Base-by-base conservation (phyloP, 768 basidiomycete genomes). In the Termitomyces titanicus region DNA sequence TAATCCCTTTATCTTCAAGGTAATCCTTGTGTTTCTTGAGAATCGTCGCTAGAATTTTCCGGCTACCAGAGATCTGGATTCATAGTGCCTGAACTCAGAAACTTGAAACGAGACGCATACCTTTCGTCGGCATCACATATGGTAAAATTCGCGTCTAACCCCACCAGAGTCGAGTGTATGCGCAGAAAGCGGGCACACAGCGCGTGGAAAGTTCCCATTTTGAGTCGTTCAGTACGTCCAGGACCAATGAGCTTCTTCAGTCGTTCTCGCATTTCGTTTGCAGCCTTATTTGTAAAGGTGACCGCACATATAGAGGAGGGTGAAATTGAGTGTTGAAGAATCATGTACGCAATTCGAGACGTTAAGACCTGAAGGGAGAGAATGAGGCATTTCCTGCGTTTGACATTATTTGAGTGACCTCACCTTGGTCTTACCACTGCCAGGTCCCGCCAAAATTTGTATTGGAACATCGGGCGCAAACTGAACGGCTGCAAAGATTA, bases 221-320 rank as follows among this genome's bases (percentile, higher is more conserved):
- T 77, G 22, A 94, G 73, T 37, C 76, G 70, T 11, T 73, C 69
- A 0, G 84, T 85, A 2, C 63, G 64, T 25, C 79, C 68, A 37
- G 81, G 78, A 4, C 92, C 92, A 34, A 96, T 77, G 3, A 94
- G 70, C 56, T 79, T 81, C 18, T 72, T 70, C 29, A 96, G 72
- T 3, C 93, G 78, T 48, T 82, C 77, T 50, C 81, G 78, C 91
- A 94, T 93, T 72, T 94, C 93, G 56, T 83, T 86, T 1, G 92
- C 91, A 15, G 92, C 92, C 68, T 92, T 92, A 72, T 93, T 93
- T 10, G 92, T 94, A 68, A 94, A 96, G 6, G 80, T 96, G 11
- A 94, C 88, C 2, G 87, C 86, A 63, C 86, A 88, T 69, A 91
- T 86, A 17, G 81, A 74, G 4, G 75, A 73, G 2, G 88, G 80